Evolutionary conservation across 148 eudicot genomes (phyloP), one percentile per base, ranked within the genome.

Genomic region (Rhododendron simsii): DNA sequence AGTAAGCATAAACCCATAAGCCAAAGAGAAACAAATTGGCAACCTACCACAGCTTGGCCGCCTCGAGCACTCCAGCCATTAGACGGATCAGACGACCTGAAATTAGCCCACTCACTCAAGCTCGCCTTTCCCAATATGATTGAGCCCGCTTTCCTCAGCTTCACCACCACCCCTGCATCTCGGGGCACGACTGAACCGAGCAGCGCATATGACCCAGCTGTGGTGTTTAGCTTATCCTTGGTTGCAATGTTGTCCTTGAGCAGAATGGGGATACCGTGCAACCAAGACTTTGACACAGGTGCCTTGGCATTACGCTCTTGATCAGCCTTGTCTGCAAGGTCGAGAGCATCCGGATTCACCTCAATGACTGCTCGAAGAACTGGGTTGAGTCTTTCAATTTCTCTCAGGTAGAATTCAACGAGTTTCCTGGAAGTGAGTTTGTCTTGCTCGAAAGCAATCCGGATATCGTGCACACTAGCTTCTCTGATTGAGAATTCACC

Each of bases 201-300:
- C 67, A 89, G 77, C 10, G 92, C 89, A n/a, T 21, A 77, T 2
- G 92, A 89, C 9, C 92, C 91, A 5, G 91, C 92, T 0, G 90
- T 87, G 14, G 91, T 91, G 85, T 89, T 89, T 6, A 89, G 85
- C 91, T 87, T 89, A 74, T 91, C 91, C 74, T 87, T 89, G 18
- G 91, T 91, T 4, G 86, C 92, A 80, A 91, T 91, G 82, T 81
- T 87, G 74, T 91, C 92, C 83, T 91, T 91, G 74, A 91, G 84
- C 71, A 91, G 83, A 39, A 91, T 47, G 0, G 92, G 91, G 33
- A 91, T 86, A 1, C 91, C 92, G n/a, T 87, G 87, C 75, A 91
- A 86, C n/a, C 55, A 28, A 14, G 87, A 88, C 30, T 48, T 8
- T 8, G 90, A 87, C 82, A 83, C 81, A 0, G 86, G 55, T 35